Conservation (phyloP, 495 filamentous ascomycete genomes). For the Xylaria cubensis region DNA sequence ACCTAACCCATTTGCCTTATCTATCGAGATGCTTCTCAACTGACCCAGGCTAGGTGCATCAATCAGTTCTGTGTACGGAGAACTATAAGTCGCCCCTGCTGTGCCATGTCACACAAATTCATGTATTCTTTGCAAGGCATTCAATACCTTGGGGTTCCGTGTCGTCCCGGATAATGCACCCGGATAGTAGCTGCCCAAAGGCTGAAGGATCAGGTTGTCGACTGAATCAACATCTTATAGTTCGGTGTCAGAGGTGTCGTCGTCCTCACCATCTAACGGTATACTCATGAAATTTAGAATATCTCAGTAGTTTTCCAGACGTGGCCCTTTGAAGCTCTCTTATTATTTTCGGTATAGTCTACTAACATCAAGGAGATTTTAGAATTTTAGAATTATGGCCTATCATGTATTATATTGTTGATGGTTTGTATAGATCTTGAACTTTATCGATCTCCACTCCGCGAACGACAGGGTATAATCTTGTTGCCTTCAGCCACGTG, state of each 20-base stretch:
- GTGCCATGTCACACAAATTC: slow-evolving; percentile 22
- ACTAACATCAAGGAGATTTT: neutral
- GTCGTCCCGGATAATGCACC: slow-evolving; percentile 40
- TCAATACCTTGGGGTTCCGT: neutral
- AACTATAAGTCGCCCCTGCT: slow-evolving; percentile 1
- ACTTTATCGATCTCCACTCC: neutral
- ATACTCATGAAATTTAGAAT: neutral
- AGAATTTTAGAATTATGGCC: neutral
- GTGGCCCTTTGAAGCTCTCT: neutral
- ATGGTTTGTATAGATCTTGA: neutral
- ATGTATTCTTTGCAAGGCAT: slow-evolving; percentile 9
- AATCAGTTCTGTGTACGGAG: slow-evolving; percentile 14
- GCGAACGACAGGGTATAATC: slow-evolving; percentile 15
- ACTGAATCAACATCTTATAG: neutral
- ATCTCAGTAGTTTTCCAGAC: neutral
- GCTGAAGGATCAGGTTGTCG: neutral
- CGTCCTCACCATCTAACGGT: slow-evolving; percentile 6
- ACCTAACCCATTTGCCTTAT: slow-evolving; percentile 6
- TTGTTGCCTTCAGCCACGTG: neutral
- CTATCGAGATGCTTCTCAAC: neutral
- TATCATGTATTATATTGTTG: neutral
- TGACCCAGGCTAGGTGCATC: neutral
- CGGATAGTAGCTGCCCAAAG: slow-evolving; percentile 21
- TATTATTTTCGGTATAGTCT: neutral
- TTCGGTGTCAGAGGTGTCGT: neutral